Evolutionary conservation across 805 yeast genomes (phyloP).

Genomic region (Alloascoidea africana): DNA sequence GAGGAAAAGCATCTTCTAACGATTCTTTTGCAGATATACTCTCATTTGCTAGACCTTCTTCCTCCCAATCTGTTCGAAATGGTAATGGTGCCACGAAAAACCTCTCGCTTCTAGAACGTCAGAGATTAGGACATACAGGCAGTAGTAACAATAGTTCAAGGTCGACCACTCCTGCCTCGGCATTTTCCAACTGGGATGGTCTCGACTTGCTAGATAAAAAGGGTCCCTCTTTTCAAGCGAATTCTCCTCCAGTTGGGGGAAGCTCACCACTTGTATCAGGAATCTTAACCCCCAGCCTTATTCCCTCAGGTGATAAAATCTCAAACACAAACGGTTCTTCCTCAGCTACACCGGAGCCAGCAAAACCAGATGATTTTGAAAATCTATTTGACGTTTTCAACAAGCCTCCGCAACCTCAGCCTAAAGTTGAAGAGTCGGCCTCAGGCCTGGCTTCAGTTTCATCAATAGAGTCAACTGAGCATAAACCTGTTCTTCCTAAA

Average conservation of each 20-base stretch:
- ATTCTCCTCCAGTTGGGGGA: neutral
- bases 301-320: neutral
- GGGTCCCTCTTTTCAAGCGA: slow-evolving; percentile 4
- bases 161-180: slow-evolving; percentile 4
- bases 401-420: slow-evolving; percentile 7
- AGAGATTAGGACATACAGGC: slow-evolving; percentile 7
- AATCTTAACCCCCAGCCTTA: neutral
- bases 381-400: slow-evolving; percentile 13
- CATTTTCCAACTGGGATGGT: slow-evolving; percentile 14
- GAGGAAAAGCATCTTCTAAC: too few species aligned
- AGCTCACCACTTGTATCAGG: slow-evolving; percentile 2
- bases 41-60: neutral
- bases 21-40: neutral
- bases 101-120: slow-evolving; percentile 17
- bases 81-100: slow-evolving; percentile 11
- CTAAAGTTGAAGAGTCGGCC: too few species aligned
- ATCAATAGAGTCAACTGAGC: neutral
- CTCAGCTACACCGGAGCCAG: slow-evolving; percentile 1
- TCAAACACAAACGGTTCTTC: slow-evolving; percentile 3
- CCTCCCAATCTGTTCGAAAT: slow-evolving; percentile 3
- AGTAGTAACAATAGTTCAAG: slow-evolving; percentile 2
- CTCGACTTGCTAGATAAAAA: slow-evolving; percentile 14
- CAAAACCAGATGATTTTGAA: slow-evolving; percentile 3
- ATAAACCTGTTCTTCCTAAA: slow-evolving; percentile 2
- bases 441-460: slow-evolving; percentile 2